Conservation (phyloP, 2,329 filamentous ascomycete species). For the Lecanoromycetidae sp. region DNA sequence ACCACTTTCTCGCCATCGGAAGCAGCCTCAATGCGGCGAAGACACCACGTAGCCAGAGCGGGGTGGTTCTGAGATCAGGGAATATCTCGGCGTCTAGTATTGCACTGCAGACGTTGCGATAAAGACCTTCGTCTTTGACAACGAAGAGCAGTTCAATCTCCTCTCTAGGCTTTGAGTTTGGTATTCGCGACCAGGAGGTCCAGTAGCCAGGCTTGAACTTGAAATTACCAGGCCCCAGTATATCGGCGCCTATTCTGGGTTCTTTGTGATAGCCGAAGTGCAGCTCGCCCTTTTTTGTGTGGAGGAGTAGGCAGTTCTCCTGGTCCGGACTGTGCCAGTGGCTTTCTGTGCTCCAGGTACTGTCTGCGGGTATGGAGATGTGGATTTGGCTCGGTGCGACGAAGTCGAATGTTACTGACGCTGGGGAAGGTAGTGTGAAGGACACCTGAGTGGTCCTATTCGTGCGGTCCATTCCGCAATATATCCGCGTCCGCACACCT, state of each 20-base stretch:
- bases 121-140: not conserved
- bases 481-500: not conserved
- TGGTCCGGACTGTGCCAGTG: slow-evolving; percentile 1
- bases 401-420: slow-evolving; percentile 4
- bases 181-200: not conserved
- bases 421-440: not conserved
- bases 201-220: slow-evolving; percentile 1
- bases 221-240: not conserved
- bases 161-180: not conserved
- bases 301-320: not conserved
- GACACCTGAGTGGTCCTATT: not conserved
- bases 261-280: not conserved
- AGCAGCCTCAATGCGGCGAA: not conserved
- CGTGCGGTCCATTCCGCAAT: slow-evolving; percentile 1
- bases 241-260: not conserved
- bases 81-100: slow-evolving; percentile 1
- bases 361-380: slow-evolving; percentile 1
- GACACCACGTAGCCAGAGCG: not conserved
- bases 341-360: not conserved
- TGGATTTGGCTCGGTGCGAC: not conserved
- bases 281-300: not conserved
- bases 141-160: not conserved
- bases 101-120: slow-evolving; percentile 1
- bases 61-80: not conserved
- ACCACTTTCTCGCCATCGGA: not conserved